Evolutionary conservation across 2,329 filamentous ascomycete species (phyloP).

Genomic region (Cercospora sp.): DNA sequence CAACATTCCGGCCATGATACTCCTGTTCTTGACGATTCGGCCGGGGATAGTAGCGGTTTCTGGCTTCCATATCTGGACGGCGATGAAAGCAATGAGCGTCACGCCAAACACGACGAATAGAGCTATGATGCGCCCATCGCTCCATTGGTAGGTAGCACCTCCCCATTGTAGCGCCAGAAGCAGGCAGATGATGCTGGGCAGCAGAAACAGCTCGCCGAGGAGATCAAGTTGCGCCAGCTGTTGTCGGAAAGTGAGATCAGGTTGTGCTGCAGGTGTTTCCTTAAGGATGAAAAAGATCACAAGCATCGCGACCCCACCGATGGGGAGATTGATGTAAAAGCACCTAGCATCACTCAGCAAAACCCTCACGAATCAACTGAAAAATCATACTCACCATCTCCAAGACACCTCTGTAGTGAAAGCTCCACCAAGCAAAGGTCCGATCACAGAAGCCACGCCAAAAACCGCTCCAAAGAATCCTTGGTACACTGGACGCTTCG

Average conservation of each 20-base stretch:
- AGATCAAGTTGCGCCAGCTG: conserved; percentile 49
- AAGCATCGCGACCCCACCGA: conserved; percentile 45
- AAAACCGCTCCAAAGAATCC: conserved; percentile 43
- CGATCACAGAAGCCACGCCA: conserved; percentile 45
- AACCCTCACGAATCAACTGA: background rate
- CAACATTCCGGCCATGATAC: conserved; percentile 42
- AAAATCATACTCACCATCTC: conserved; percentile 30
- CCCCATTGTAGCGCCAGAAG: conserved; percentile 54
- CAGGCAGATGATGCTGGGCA: conserved; percentile 47
- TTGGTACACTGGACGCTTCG: conserved; percentile 43
- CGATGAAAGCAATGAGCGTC: conserved; percentile 44
- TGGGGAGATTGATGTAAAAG: conserved; percentile 45
- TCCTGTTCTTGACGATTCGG: conserved; percentile 48
- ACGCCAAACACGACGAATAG: conserved; percentile 46
- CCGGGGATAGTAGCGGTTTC: conserved; percentile 48
- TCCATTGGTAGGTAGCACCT: conserved; percentile 47
- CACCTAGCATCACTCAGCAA: conserved; percentile 8
- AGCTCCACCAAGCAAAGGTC: conserved; percentile 49
- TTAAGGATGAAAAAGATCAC: conserved; percentile 46
- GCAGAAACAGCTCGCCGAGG: conserved; percentile 44
- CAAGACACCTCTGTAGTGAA: conserved; percentile 47
- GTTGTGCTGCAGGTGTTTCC: conserved; percentile 27
- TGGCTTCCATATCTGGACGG: conserved; percentile 44
- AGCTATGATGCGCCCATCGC: conserved; percentile 46
- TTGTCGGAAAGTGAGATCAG: conserved; percentile 38